These are phyloP conservation scores for Penicillium hordei DNA, from an alignment of 2,329 filamentous ascomycete species.

Conservation along the genomic window DNA sequence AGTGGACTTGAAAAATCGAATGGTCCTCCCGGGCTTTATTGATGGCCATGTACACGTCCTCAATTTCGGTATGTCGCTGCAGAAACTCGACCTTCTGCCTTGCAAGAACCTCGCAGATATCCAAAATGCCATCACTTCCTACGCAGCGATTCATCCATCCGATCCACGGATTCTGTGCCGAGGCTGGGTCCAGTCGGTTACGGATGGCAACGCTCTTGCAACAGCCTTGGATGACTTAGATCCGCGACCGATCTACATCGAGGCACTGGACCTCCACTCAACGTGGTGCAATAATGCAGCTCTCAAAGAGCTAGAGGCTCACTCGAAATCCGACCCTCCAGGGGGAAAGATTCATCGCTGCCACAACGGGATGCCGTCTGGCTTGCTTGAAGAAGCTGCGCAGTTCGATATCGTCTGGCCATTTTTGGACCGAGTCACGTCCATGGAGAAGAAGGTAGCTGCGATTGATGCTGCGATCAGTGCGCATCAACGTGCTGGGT, in stretches of 20 bases:
- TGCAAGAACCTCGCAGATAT: constrained; percentile 47
- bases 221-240: constrained; percentile 50
- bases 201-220: constrained; percentile 43
- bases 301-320: constrained; percentile 45
- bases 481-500: constrained; percentile 47
- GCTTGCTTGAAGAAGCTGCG: constrained; percentile 48
- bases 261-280: constrained; percentile 51
- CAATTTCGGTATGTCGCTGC: constrained; percentile 47
- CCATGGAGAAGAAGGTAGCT: constrained; percentile 43
- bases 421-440: constrained; percentile 43
- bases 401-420: constrained; percentile 51
- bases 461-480: constrained; percentile 44
- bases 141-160: constrained; percentile 38
- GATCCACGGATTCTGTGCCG: constrained; percentile 47
- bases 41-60: constrained; percentile 53
- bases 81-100: constrained; percentile 45
- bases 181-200: constrained; percentile 52
- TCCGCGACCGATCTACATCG: constrained; percentile 50
- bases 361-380: constrained; percentile 41
- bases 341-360: constrained; percentile 51
- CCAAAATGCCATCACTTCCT: constrained; percentile 39
- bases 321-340: constrained; percentile 42
- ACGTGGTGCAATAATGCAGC: constrained; percentile 53
- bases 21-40: constrained; percentile 50
- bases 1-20: constrained; percentile 37